Conservation (phyloP, 306 rosid species). For the Malus fusca region DNA sequence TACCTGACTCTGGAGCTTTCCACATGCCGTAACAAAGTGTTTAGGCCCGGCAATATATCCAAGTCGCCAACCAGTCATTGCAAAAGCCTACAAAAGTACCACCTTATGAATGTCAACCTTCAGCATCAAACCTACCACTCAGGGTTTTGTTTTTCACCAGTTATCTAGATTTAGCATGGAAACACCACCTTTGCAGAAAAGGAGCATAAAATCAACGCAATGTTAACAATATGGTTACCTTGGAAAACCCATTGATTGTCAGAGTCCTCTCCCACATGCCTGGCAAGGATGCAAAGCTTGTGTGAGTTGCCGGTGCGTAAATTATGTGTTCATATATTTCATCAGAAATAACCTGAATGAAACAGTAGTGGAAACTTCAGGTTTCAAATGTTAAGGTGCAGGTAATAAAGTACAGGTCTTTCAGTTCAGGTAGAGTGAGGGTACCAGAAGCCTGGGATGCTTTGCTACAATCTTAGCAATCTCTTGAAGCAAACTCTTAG, state of each 20-base stretch:
- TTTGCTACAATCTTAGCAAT: conserved; percentile 81
- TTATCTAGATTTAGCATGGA: neutral
- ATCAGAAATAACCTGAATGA: conserved; percentile 72
- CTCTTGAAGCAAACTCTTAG: conserved; percentile 74
- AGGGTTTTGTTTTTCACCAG: neutral
- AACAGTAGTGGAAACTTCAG: conserved; percentile 13
- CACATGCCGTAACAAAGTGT: conserved; percentile 75
- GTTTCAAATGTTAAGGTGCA: conserved; percentile 1
- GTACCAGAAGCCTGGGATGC: conserved; percentile 96
- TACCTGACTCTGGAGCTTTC: conserved; percentile 96
- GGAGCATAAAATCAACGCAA: neutral
- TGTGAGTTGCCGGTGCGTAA: conserved; percentile 88
- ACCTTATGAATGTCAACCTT: conserved; percentile 28
- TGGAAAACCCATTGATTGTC: conserved; percentile 92
- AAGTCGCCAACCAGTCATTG: conserved; percentile 99
- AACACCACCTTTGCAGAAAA: neutral
- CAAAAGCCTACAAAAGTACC: conserved; percentile 58
- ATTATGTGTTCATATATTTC: conserved; percentile 95
- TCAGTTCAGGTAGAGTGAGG: conserved; percentile 6
- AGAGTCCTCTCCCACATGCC: conserved; percentile 97
- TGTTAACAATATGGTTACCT: conserved; percentile 35
- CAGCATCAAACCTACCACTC: neutral
- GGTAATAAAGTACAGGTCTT: conserved; percentile 8
- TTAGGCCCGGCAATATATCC: conserved; percentile 96
- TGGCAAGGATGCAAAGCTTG: conserved; percentile 92